Evolutionary conservation across 805 yeast genomes (phyloP).

Genomic region (Grigorovia humatica): DNA sequence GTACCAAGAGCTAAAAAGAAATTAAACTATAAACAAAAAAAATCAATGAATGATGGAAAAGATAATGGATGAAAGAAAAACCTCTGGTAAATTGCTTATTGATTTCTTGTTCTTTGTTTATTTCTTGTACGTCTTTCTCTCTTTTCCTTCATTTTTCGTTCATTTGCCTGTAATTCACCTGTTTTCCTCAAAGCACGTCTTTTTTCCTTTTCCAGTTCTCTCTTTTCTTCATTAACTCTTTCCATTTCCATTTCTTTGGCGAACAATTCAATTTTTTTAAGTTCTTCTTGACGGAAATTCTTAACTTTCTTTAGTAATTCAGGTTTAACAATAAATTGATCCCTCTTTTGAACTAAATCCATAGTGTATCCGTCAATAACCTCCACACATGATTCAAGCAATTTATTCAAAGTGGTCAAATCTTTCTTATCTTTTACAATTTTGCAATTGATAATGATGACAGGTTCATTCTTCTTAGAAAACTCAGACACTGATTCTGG

Average conservation of each 20-base stretch:
- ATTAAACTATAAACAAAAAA: background rate
- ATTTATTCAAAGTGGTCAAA: conserved; percentile 36
- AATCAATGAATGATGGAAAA: background rate
- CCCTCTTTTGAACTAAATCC: conserved; percentile 28
- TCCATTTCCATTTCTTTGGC: conserved; percentile 59
- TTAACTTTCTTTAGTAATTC: conserved; percentile 70
- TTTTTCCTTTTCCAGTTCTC: conserved; percentile 56
- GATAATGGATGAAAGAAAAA: background rate
- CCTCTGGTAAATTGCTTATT: background rate
- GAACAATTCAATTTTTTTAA: conserved; percentile 57
- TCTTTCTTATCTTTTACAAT: conserved; percentile 43
- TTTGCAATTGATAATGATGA: conserved; percentile 45
- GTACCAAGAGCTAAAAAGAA: background rate
- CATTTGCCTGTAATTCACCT: conserved; percentile 68
- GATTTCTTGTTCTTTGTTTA: conserved; percentile 41
- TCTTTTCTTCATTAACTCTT: conserved; percentile 56
- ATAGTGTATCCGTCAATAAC: conserved; percentile 48
- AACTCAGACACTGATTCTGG: conserved; percentile 54
- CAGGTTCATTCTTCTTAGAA: conserved; percentile 37
- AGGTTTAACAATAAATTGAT: conserved; percentile 48
- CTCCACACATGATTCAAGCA: conserved; percentile 47
- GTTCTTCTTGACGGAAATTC: conserved; percentile 68
- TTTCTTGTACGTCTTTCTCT: conserved; percentile 64
- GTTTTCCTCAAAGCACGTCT: conserved; percentile 50
- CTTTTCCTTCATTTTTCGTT: conserved; percentile 70